These are phyloP conservation scores for Penstemon newberryi DNA, from an alignment of 257 asterid species.

Conservation along the genomic window DNA sequence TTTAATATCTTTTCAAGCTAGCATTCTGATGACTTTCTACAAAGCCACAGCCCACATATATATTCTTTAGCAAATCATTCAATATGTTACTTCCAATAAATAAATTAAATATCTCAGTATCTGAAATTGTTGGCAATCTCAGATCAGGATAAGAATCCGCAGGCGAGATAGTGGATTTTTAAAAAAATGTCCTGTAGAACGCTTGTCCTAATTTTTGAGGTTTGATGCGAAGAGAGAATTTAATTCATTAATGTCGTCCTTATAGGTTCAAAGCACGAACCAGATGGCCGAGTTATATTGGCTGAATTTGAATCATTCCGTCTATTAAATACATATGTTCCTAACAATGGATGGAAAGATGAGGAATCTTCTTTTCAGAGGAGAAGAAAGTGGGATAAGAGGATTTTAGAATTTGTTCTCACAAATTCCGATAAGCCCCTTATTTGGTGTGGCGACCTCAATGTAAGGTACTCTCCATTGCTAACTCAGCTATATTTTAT, in stretches of 20 bases:
- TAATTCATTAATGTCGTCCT: constrained; percentile 17
- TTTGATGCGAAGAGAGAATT: constrained; percentile 20
- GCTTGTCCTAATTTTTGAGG: not conserved
- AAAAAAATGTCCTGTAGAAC: not conserved
- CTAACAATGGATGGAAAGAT: constrained; percentile 97
- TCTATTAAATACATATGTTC: constrained; percentile 76
- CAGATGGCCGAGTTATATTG: constrained; percentile 85
- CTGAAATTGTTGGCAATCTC: not conserved
- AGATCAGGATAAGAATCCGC: too few species aligned
- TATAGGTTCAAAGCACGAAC: constrained; percentile 84
- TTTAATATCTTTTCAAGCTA: not conserved
- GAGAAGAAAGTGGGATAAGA: constrained; percentile 98
- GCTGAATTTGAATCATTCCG: constrained; percentile 88
- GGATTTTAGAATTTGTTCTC: constrained; percentile 74
- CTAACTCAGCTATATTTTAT: constrained; percentile 18
- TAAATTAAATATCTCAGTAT: not conserved
- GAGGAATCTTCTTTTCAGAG: constrained; percentile 85
- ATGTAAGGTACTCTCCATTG: constrained; percentile 65
- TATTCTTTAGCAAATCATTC: constrained; percentile 2
- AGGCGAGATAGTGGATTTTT: not conserved
- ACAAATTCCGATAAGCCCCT: constrained; percentile 78
- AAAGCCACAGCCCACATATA: not conserved
- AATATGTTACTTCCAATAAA: not conserved
- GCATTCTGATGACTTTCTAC: not conserved
- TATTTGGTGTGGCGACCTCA: constrained; percentile 97